Evolutionary conservation across 495 filamentous ascomycete genomes (phyloP), one percentile per base, ranked within the genome.

Genomic region (Jackrogersella minutella): DNA sequence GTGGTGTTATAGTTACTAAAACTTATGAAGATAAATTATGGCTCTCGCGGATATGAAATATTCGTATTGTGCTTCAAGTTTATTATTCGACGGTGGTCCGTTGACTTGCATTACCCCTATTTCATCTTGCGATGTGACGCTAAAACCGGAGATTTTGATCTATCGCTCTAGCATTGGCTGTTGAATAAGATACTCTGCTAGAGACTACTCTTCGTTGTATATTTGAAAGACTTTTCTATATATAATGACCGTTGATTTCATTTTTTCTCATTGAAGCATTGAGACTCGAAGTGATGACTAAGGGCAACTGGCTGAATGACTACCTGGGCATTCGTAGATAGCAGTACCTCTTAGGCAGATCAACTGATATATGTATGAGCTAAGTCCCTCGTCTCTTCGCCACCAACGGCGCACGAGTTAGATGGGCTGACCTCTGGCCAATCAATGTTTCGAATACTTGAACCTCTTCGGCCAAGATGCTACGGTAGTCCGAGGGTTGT

Each of bases 391-490:
- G 13, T 17, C 14, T 37, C 21, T 44, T 44, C 33, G 44, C 30
- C 22, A 39, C 54, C 21, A 52, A 58, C 30, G 30, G 13, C 28
- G 24, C 22, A 28, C 5, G 40, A 40, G 30, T 28, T 14, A 47
- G 11, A 49, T 66, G 33, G 22, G 55, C 26, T n/a, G 5, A n/a
- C 9, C 36, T 37, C 24, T 17, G 19, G 6, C 55, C 49, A 59
- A 54, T 55, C 49, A 41, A 7, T 34, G 17, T 8, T 44, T 11
- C 19, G 28, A 43, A 2, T 14, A 24, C 17, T 31, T 57, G 41
- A 50, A 60, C 50, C 43, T 24, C 51, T 10, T 36, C 30, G 13
- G 34, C 36, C 24, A 49, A 40, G 22, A 56, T 60, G 21, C n/a
- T 43, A 56, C 33, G 24, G 33, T 41, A 39, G 19, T 47, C 22